These are phyloP conservation scores for Lonicera japonica DNA, from an alignment of 129 eudicot genomes.

Conservation along the genomic window DNA sequence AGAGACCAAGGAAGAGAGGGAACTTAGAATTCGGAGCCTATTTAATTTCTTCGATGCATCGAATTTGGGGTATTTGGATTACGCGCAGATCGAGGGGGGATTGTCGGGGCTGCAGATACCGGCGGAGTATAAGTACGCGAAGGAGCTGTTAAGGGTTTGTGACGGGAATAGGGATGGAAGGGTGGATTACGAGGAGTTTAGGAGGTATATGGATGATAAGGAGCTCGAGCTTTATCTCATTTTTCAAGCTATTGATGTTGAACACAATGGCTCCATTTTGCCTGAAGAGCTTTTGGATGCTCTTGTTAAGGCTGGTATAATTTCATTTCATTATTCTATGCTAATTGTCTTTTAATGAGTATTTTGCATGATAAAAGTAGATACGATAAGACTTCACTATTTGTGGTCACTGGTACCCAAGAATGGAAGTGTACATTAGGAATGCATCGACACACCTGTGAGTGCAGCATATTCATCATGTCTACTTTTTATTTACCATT, in stretches of 20 bases:
- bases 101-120: constrained; percentile 66
- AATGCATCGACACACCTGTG: too few relatives aligned
- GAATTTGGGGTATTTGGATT: constrained; percentile 64
- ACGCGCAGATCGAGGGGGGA: constrained; percentile 65
- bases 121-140: constrained; percentile 78
- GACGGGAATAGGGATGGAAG: constrained; percentile 82
- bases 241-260: constrained; percentile 94
- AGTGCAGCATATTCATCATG: too few relatives aligned
- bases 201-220: constrained; percentile 93
- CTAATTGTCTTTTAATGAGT: too few relatives aligned
- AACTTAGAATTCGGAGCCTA: constrained; percentile 47
- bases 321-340: too few relatives aligned
- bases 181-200: constrained; percentile 84
- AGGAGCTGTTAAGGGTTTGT: constrained; percentile 74
- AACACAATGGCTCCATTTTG: constrained; percentile 84
- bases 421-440: too few relatives aligned
- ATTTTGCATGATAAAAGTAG: too few relatives aligned
- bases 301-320: constrained; percentile 88
- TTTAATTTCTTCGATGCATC: constrained; percentile 66
- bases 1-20: constrained; percentile 76
- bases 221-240: constrained; percentile 85
- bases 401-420: too few relatives aligned
- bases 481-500: too few relatives aligned
- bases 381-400: too few relatives aligned
- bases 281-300: constrained; percentile 96